phyloP scores from a whole-genome alignment of 1,284 basidiomycete genomes.

The Trametes versicolor region DNA sequence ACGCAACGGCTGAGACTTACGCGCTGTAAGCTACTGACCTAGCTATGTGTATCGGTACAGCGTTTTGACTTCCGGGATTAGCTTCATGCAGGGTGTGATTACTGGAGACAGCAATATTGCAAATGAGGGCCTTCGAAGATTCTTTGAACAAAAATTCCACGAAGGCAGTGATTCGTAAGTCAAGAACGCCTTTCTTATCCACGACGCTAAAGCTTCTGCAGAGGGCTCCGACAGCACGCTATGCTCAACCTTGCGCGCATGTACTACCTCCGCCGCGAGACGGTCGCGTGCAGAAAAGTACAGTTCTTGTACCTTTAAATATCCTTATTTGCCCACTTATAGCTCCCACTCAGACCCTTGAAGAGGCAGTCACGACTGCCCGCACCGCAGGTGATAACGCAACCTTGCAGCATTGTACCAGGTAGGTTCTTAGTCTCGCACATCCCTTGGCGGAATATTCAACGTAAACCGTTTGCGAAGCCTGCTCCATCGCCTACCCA shows the following conservation, averaged over 20 bases:
- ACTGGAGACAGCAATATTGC: conserved; percentile 75
- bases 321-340: conserved; percentile 3
- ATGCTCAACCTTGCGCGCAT: conserved; percentile 79
- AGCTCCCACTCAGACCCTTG: conserved; percentile 59
- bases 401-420: conserved; percentile 81
- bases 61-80: conserved; percentile 41
- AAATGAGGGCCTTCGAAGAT: conserved; percentile 74
- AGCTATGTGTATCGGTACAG: background rate
- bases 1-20: conserved; percentile 69
- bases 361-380: conserved; percentile 78
- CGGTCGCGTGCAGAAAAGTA: conserved; percentile 73
- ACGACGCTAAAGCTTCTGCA: conserved; percentile 42
- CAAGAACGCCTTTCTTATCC: background rate
- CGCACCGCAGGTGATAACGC: conserved; percentile 75
- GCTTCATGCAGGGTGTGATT: conserved; percentile 69
- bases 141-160: conserved; percentile 86
- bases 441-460: conserved; percentile 1
- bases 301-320: conserved; percentile 13
- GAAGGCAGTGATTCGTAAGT: conserved; percentile 80
- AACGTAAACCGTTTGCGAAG: conserved; percentile 38
- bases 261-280: conserved; percentile 77
- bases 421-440: conserved; percentile 51
- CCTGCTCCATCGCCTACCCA: conserved; percentile 74
- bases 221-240: conserved; percentile 81
- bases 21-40: conserved; percentile 56